phyloP scores from a whole-genome alignment of 768 basidiomycete genomes.

The Lactarius pseudohatsudake region DNA sequence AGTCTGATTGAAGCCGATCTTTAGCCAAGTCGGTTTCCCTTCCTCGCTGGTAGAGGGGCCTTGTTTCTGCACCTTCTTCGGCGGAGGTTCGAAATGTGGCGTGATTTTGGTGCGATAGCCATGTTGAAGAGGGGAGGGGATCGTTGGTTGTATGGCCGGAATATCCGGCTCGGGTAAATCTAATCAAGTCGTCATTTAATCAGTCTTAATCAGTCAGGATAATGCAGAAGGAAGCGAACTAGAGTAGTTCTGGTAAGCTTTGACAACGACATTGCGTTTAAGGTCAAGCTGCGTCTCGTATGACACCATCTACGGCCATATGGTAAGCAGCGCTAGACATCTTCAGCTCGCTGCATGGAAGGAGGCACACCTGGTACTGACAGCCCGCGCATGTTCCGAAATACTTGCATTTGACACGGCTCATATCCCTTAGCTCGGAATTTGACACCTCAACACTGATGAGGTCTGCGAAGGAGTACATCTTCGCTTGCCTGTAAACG shows the following conservation, averaged over 20 bases:
- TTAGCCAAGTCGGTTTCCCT: slow-evolving; percentile 64
- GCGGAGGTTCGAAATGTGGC: slow-evolving; percentile 88
- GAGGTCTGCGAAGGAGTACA: slow-evolving; percentile 78
- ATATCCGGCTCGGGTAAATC: slow-evolving; percentile 56
- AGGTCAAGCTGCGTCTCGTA: slow-evolving; percentile 83
- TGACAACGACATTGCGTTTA: slow-evolving; percentile 82
- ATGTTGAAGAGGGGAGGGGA: slow-evolving; percentile 87
- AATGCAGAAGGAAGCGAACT: slow-evolving; percentile 34
- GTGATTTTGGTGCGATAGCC: slow-evolving; percentile 96
- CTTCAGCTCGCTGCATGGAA: not conserved
- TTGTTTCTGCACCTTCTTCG: slow-evolving; percentile 40
- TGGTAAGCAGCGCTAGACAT: not conserved
- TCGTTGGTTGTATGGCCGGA: slow-evolving; percentile 69
- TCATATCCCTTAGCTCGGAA: slow-evolving; percentile 60
- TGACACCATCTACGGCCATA: slow-evolving; percentile 66
- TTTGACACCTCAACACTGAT: slow-evolving; percentile 66
- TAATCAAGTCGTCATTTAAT: slow-evolving; percentile 31
- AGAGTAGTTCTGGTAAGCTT: slow-evolving; percentile 81
- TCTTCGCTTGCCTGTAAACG: slow-evolving; percentile 66
- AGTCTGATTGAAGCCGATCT: slow-evolving; percentile 86
- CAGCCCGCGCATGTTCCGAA: slow-evolving; percentile 91
- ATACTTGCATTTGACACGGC: slow-evolving; percentile 73
- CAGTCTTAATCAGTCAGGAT: slow-evolving; percentile 12
- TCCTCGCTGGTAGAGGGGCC: slow-evolving; percentile 22
- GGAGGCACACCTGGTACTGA: slow-evolving; percentile 79